Evolutionary conservation across 2,329 filamentous ascomycete genomes (phyloP), one percentile per base, ranked within the genome.

Genomic region (Xylaria sp.): DNA sequence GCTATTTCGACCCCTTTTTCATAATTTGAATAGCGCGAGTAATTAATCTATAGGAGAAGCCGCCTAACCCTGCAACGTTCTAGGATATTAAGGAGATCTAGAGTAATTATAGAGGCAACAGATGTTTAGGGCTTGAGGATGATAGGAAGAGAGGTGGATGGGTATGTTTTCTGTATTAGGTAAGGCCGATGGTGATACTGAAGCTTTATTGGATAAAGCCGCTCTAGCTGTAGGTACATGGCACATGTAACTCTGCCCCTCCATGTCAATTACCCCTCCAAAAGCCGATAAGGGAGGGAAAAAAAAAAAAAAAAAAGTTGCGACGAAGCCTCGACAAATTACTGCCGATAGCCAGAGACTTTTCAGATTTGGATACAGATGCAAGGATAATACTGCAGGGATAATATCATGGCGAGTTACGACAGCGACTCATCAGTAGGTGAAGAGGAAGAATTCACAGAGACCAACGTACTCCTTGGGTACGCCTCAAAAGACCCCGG

Each of bases 381-480:
- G n/a, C n/a, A n/a, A n/a, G n/a, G n/a, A 46, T 28, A 47, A 4
- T 17, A 17, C 4, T 15, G 19, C 31, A 12, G 19, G 11, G 25
- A 37, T 35, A 28, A 12, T 2, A 57, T 50, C 6, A 75, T 75
- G 73, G 70, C 70, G 14, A 67, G 71, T 3, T 96, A 96, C 79
- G 92, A 97, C 71, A 96, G 92, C 74, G 94, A 97, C 71, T 92
- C 89, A 1, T 94, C 92, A 0, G 87, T 83, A 28, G 91, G 87
- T 45, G 89, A 87, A 60, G 84, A 87, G 14, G 85, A 87, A 5
- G 84, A 87, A 49, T 92, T 87, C 65, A 90, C 88, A 17, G 89
- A 92, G 76, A 98, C 95, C 6, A 92, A 91, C 68, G 93, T 97
- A 2, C 86, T 97, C 1, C 84, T 99, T 12, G 95, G 95, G 4